Conservation (phyloP, 1,284 basidiomycete genomes). For the Fomitopsis palustris region DNA sequence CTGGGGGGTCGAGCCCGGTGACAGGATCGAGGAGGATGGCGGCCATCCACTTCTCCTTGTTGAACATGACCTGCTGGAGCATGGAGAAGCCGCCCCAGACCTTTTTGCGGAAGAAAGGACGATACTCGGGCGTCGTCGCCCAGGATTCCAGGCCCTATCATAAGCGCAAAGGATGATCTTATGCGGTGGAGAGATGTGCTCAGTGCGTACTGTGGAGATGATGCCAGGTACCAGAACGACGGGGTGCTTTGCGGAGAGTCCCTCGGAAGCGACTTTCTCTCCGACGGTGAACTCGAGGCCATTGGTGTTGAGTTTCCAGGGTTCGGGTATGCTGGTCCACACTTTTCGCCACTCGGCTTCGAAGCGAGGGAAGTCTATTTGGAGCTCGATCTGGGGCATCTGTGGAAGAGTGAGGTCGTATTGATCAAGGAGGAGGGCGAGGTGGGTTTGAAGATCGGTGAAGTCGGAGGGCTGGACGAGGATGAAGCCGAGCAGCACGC, state of each 20-base stretch:
- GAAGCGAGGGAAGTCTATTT: slow-evolving; percentile 55
- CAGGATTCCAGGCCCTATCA: slow-evolving; percentile 79
- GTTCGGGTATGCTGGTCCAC: slow-evolving; percentile 63
- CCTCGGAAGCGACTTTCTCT: slow-evolving; percentile 63
- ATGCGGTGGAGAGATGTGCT: not conserved
- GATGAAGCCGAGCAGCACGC: slow-evolving; percentile 55
- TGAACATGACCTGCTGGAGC: slow-evolving; percentile 84
- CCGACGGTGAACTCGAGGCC: slow-evolving; percentile 86
- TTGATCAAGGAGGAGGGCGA: slow-evolving; percentile 37
- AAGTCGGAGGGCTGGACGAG: slow-evolving; percentile 62
- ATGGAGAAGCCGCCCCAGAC: slow-evolving; percentile 87
- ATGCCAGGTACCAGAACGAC: slow-evolving; percentile 82
- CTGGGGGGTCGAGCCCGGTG: slow-evolving; percentile 89
- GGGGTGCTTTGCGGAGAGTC: slow-evolving; percentile 71
- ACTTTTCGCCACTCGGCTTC: slow-evolving; percentile 68
- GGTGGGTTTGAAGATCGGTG: slow-evolving; percentile 39
- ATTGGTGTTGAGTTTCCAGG: slow-evolving; percentile 79
- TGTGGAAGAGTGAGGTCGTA: slow-evolving; percentile 53
- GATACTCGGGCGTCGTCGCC: slow-evolving; percentile 78
- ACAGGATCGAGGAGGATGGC: slow-evolving; percentile 89
- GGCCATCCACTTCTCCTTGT: slow-evolving; percentile 85
- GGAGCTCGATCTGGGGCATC: slow-evolving; percentile 53
- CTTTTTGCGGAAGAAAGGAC: slow-evolving; percentile 79
- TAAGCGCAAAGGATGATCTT: not conserved
- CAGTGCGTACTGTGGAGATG: slow-evolving; percentile 60